phyloP scores from a whole-genome alignment of 805 yeast species.

The Dipodascopsis uninucleata region DNA sequence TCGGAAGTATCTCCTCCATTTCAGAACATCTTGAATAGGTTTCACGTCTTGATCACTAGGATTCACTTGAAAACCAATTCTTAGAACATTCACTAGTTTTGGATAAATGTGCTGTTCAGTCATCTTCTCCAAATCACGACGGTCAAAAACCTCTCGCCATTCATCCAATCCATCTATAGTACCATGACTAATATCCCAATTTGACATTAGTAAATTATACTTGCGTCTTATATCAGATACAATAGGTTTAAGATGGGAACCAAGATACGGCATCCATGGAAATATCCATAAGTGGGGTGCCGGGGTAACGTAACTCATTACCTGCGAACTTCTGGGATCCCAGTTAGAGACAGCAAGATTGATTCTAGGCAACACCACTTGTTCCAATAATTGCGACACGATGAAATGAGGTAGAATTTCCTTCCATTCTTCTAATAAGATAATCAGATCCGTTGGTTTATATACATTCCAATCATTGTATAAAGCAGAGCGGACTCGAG shows the following conservation, averaged over 20 bases:
- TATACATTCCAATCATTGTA: constrained; percentile 39
- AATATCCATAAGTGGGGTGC: constrained; percentile 39
- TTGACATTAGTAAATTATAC: constrained; percentile 27
- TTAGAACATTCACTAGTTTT: constrained; percentile 18
- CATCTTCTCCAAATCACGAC: constrained; percentile 23
- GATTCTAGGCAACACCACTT: constrained; percentile 42
- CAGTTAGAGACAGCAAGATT: constrained; percentile 38
- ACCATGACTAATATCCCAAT: constrained; percentile 28
- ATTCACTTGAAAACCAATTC: constrained; percentile 26
- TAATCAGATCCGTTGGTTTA: constrained; percentile 42
- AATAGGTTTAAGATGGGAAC: constrained; percentile 21
- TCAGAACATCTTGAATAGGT: constrained; percentile 26
- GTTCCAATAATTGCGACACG: constrained; percentile 34
- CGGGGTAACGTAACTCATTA: constrained; percentile 10
- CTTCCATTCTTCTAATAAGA: constrained; percentile 44
- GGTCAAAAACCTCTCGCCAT: constrained; percentile 39
- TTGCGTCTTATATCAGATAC: constrained; percentile 30
- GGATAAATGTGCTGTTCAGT: constrained; percentile 32
- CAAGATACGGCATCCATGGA: constrained; percentile 41
- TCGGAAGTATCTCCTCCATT: constrained; percentile 32
- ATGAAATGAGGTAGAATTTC: constrained; percentile 36
- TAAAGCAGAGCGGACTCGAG: constrained; percentile 35
- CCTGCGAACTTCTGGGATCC: constrained; percentile 31
- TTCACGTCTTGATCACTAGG: constrained; percentile 32
- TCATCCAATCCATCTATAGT: constrained; percentile 31